phyloP scores from a whole-genome alignment of 208 protist genomes.

The Crithidia mellificae region DNA sequence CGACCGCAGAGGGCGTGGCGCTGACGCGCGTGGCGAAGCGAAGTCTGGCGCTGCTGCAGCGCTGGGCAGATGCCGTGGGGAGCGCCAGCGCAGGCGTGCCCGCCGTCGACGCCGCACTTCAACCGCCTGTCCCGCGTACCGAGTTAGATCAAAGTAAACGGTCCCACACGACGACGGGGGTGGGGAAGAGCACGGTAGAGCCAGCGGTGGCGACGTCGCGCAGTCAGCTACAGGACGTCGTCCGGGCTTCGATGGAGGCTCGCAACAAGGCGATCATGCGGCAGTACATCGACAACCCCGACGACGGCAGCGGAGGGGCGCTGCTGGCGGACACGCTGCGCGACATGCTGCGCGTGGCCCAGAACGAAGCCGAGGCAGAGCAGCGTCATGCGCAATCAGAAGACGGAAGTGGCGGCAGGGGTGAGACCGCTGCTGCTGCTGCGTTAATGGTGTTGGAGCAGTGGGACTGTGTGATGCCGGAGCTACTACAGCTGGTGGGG shows the following conservation, averaged over 20 bases:
- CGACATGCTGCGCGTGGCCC: conserved; percentile 24
- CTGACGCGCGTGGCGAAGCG: conserved; percentile 46
- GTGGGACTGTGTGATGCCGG: conserved; percentile 18
- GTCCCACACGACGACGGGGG: too few relatives aligned
- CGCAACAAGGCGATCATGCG: conserved; percentile 46
- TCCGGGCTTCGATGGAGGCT: conserved; percentile 47
- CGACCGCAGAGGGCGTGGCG: conserved; percentile 37
- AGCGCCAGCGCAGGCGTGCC: background rate
- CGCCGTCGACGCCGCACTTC: too few relatives aligned
- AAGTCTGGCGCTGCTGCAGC: conserved; percentile 50
- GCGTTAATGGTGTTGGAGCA: background rate
- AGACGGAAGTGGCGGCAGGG: background rate
- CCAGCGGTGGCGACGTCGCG: conserved; percentile 31
- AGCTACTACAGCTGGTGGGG: conserved; percentile 33
- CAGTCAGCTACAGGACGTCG: conserved; percentile 49
- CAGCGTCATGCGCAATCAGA: background rate
- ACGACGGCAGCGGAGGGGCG: conserved; percentile 35
- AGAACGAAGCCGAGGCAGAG: conserved; percentile 10
- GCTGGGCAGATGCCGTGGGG: conserved; percentile 35
- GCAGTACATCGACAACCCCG: conserved; percentile 47
- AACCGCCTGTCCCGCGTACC: too few relatives aligned
- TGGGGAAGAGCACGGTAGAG: background rate
- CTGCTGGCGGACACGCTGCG: conserved; percentile 37
- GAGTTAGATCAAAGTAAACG: too few relatives aligned
- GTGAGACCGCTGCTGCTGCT: background rate